A percentile compares a stretch with the other conserved stretches of the same genome.
phyloP scores from a whole-genome alignment of 805 yeast species.

The Saturnispora silvae region DNA sequence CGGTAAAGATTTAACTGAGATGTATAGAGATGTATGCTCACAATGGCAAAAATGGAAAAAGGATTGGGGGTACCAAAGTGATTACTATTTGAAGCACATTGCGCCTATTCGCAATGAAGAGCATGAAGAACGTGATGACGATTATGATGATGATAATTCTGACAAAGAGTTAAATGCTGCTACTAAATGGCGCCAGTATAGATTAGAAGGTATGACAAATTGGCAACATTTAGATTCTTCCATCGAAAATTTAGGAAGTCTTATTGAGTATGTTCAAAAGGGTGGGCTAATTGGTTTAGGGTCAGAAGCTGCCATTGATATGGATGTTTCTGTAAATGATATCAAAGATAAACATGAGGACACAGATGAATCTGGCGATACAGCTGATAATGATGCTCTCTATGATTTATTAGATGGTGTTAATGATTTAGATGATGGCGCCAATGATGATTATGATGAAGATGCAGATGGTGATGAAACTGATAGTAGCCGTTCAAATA shows the following conservation, averaged over 20 bases:
- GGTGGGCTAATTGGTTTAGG: slow-evolving; percentile 7
- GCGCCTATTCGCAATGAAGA: slow-evolving; percentile 12
- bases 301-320: slow-evolving; percentile 1
- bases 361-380: too few relatives aligned
- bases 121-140: not conserved
- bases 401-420: not conserved
- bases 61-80: too few relatives aligned
- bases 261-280: slow-evolving; percentile 3
- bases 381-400: too few relatives aligned
- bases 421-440: not conserved
- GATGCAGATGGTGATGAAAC: not conserved
- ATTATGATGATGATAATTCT: not conserved
- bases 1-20: too few relatives aligned
- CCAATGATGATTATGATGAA: not conserved
- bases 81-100: too few relatives aligned
- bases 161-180: too few relatives aligned
- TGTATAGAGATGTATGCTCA: too few relatives aligned
- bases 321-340: too few relatives aligned
- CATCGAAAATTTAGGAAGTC: slow-evolving; percentile 3
- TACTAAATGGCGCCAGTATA: too few relatives aligned
- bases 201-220: slow-evolving; percentile 5
- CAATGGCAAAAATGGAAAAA: too few relatives aligned
- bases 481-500: not conserved
- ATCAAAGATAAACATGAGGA: too few relatives aligned
- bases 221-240: slow-evolving; percentile 4